Evolutionary conservation across 352 stramenopile species (phyloP).

Genomic region (Globisporangium okanoganense): DNA sequence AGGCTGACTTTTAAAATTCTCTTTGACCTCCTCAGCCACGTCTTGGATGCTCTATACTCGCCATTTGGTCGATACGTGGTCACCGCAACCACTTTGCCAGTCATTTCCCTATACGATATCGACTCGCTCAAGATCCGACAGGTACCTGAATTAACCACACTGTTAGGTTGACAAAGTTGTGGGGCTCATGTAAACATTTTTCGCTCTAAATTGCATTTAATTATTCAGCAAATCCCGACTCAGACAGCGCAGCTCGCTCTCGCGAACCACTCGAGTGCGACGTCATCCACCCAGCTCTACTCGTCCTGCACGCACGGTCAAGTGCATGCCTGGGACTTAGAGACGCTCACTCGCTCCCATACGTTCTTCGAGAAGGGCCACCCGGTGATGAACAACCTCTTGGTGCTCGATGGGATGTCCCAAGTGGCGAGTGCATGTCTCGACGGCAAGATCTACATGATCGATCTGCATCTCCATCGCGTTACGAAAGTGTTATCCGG

Average conservation of each 20-base stretch:
- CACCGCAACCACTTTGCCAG: slow-evolving; percentile 40
- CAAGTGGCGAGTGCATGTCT: slow-evolving; percentile 37
- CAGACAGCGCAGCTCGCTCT: slow-evolving; percentile 33
- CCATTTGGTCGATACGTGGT: slow-evolving; percentile 38
- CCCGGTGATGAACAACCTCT: slow-evolving; percentile 35
- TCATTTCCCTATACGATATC: slow-evolving; percentile 51
- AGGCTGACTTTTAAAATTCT: no score
- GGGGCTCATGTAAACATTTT: no score
- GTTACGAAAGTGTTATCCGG: slow-evolving; percentile 32
- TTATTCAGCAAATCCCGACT: slow-evolving; percentile 47
- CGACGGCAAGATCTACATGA: slow-evolving; percentile 57
- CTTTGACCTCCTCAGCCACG: no score
- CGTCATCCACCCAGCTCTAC: slow-evolving; percentile 25
- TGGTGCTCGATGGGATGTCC: slow-evolving; percentile 27
- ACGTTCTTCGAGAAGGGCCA: slow-evolving; percentile 36
- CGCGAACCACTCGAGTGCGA: slow-evolving; percentile 10
- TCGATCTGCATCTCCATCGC: slow-evolving; percentile 30
- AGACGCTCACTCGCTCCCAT: slow-evolving; percentile 25
- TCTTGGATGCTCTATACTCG: slow-evolving; percentile 47
- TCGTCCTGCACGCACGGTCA: slow-evolving; percentile 34
- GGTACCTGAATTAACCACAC: slow-evolving; percentile 14
- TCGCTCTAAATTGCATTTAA: no score
- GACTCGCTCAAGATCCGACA: slow-evolving; percentile 45
- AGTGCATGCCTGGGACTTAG: slow-evolving; percentile 42
- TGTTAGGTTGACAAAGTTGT: neutral